Evolutionary conservation across 208 protist genomes (phyloP).

Genomic region (Endotrypanum monterogeii): DNA sequence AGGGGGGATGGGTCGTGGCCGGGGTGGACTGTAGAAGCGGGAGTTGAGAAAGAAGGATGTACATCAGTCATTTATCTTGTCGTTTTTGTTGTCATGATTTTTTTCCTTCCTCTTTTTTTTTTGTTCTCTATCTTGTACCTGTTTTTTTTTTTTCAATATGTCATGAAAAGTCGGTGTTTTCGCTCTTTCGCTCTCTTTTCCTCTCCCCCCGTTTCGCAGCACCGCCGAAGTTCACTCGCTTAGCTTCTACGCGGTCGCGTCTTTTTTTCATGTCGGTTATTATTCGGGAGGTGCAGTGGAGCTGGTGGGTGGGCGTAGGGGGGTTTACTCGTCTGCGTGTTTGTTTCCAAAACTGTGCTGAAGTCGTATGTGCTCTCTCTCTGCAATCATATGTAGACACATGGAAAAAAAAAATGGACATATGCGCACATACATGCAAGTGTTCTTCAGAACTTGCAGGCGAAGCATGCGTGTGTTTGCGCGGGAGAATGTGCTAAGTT

Average conservation of each 20-base stretch:
- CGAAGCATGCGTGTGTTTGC: background rate
- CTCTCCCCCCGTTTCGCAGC: no score
- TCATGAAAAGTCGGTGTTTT: background rate
- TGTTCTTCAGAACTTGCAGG: background rate
- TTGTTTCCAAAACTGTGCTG: background rate
- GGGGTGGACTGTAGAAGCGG: no score
- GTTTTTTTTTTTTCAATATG: background rate
- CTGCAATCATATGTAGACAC: background rate
- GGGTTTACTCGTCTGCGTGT: background rate
- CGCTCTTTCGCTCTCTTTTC: background rate
- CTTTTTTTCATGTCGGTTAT: no score
- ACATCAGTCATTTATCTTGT: background rate
- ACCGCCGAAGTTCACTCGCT: no score
- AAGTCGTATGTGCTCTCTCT: background rate
- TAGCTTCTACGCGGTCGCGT: no score
- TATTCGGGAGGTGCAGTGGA: no score
- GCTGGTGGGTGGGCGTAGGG: background rate
- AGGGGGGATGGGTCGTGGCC: no score
- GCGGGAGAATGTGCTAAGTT: background rate
- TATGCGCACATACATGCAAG: background rate
- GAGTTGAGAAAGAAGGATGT: background rate
- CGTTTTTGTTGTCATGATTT: background rate
- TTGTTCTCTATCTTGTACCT: no score
- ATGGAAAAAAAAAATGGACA: background rate
- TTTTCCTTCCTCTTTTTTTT: background rate